Conservation (phyloP, 768 basidiomycete genomes). For the Suillus discolor region DNA sequence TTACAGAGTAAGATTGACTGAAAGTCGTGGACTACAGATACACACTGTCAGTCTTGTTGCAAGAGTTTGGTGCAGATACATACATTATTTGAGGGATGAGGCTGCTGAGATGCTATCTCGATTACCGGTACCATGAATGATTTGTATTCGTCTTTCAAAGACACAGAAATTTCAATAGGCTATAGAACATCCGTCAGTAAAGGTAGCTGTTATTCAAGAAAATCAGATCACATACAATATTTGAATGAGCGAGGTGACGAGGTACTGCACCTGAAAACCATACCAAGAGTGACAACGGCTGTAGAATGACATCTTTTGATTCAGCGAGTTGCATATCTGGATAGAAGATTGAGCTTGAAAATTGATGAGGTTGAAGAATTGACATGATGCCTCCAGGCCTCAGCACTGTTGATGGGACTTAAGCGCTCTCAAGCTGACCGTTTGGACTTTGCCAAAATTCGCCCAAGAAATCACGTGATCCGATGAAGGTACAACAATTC, state of each 20-base stretch:
- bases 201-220: background rate
- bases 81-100: background rate
- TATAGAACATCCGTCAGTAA: background rate
- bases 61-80: constrained; percentile 1
- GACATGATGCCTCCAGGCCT: too few relatives aligned
- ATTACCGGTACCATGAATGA: background rate
- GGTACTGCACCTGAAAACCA: background rate
- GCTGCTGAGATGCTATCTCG: background rate
- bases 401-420: too few relatives aligned
- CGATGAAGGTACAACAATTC: too few relatives aligned
- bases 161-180: background rate
- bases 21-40: background rate
- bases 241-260: background rate
- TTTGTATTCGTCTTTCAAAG: background rate
- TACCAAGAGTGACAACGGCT: background rate
- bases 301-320: background rate
- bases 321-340: background rate
- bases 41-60: background rate
- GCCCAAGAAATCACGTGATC: too few relatives aligned
- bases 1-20: background rate
- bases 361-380: background rate
- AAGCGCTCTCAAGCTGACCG: too few relatives aligned
- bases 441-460: too few relatives aligned
- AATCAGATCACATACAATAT: background rate
- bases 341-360: background rate